Evolutionary conservation across 305 asterid species (phyloP).

Genomic region (Andrographis paniculata): DNA sequence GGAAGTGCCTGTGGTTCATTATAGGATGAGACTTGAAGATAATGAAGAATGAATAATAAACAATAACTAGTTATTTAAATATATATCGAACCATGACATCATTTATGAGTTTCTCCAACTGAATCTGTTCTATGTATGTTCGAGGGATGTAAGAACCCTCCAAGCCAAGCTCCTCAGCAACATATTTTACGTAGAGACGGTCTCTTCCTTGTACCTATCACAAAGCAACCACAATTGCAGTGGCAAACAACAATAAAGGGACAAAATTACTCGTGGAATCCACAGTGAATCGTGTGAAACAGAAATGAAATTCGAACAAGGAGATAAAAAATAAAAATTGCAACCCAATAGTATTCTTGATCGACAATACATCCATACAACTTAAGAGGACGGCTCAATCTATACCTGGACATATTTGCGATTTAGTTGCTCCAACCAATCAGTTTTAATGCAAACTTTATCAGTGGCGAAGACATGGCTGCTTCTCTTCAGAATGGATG

Average conservation of each 20-base stretch:
- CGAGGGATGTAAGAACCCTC: slow-evolving; percentile 87
- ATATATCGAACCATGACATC: slow-evolving; percentile 75
- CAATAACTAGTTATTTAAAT: slow-evolving; percentile 4
- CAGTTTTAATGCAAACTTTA: slow-evolving; percentile 75
- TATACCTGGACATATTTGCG: slow-evolving; percentile 88
- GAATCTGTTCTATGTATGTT: slow-evolving; percentile 96
- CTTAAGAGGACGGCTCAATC: no score
- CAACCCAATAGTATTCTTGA: not conserved
- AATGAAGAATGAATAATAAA: slow-evolving; percentile 14
- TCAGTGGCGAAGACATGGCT: slow-evolving; percentile 78
- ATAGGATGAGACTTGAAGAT: slow-evolving; percentile 19
- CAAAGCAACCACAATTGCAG: not conserved
- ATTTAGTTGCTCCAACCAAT: slow-evolving; percentile 97
- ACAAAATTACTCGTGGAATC: not conserved
- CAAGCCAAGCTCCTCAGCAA: slow-evolving; percentile 81
- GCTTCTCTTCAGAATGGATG: slow-evolving; percentile 90
- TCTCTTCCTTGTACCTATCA: slow-evolving; percentile 93
- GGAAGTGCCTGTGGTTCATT: slow-evolving; percentile 65
- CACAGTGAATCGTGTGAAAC: not conserved
- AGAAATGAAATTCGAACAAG: no score
- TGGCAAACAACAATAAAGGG: not conserved
- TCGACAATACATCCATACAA: not conserved
- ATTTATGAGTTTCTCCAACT: slow-evolving; percentile 83
- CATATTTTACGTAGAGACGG: slow-evolving; percentile 59
- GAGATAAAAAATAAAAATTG: no score